Evolutionary conservation across 1,139 yeast species (phyloP).

Genomic region (Yamadazyma triangularis): DNA sequence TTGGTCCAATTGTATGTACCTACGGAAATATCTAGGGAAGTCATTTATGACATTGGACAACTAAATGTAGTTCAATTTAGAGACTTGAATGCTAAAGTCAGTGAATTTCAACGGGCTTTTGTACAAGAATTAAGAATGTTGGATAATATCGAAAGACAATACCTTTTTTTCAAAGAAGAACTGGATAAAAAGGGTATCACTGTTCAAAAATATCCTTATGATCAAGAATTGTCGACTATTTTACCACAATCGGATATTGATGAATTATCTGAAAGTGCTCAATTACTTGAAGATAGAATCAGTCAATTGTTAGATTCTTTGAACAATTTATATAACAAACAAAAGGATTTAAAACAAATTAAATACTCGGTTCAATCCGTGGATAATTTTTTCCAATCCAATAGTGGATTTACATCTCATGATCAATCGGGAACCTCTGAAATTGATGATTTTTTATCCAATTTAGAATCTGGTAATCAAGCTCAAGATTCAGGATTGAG

Average conservation of each 20-base stretch:
- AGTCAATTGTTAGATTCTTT: constrained; percentile 36
- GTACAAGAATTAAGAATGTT: constrained; percentile 63
- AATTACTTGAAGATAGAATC: constrained; percentile 43
- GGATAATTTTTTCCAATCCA: constrained; percentile 55
- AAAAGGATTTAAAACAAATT: constrained; percentile 34
- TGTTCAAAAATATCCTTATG: constrained; percentile 41
- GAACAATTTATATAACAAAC: constrained; percentile 29
- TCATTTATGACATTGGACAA: constrained; percentile 77
- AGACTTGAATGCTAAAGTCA: constrained; percentile 63
- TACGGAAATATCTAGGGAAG: constrained; percentile 84
- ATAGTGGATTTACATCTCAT: constrained; percentile 16
- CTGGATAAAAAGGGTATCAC: constrained; percentile 47
- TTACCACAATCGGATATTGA: constrained; percentile 67
- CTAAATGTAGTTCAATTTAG: constrained; percentile 83
- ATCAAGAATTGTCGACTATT: constrained; percentile 29
- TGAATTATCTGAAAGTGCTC: constrained; percentile 65
- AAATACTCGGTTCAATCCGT: constrained; percentile 52
- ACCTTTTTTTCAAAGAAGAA: constrained; percentile 46
- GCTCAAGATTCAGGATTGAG: constrained; percentile 7
- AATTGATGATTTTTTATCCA: constrained; percentile 20
- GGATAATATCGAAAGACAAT: constrained; percentile 67
- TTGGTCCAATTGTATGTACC: constrained; percentile 89
- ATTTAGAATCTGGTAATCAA: constrained; percentile 23
- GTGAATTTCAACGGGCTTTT: constrained; percentile 69
- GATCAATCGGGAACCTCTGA: constrained; percentile 11